phyloP scores from a whole-genome alignment of 495 filamentous ascomycete species.

The Jackrogersella minutella region DNA sequence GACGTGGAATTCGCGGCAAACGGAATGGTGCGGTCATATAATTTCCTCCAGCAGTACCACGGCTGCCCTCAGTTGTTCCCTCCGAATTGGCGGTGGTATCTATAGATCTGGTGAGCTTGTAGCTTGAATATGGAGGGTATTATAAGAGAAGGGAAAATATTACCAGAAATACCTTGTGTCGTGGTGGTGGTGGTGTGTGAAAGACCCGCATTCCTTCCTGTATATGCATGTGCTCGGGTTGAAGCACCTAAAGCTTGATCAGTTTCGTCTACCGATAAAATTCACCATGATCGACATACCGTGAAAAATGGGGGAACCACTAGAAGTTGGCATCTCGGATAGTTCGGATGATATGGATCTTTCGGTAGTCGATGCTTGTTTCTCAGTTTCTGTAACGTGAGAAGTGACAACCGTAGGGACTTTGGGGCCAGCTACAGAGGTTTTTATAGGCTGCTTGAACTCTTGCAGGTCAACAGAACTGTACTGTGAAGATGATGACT shows the following conservation, averaged over 20 bases:
- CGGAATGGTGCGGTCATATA: background rate
- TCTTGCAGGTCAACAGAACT: background rate
- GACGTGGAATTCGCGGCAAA: background rate
- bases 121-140: background rate
- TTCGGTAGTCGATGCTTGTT: background rate
- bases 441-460: background rate
- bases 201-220: background rate
- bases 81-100: background rate
- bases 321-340: background rate
- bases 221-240: background rate
- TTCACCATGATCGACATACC: slow-evolving; percentile 3
- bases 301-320: slow-evolving; percentile 1
- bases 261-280: background rate
- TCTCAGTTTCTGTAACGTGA: background rate
- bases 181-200: background rate
- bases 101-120: background rate
- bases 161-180: background rate
- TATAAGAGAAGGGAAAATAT: background rate
- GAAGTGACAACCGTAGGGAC: background rate
- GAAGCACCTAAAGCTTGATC: background rate
- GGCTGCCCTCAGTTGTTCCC: background rate
- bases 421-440: background rate
- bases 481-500: background rate
- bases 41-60: background rate
- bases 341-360: background rate